Evolutionary conservation across 192 early-diverging fungal genomes (phyloP).

Genomic region (Polychytrium aggregatum): DNA sequence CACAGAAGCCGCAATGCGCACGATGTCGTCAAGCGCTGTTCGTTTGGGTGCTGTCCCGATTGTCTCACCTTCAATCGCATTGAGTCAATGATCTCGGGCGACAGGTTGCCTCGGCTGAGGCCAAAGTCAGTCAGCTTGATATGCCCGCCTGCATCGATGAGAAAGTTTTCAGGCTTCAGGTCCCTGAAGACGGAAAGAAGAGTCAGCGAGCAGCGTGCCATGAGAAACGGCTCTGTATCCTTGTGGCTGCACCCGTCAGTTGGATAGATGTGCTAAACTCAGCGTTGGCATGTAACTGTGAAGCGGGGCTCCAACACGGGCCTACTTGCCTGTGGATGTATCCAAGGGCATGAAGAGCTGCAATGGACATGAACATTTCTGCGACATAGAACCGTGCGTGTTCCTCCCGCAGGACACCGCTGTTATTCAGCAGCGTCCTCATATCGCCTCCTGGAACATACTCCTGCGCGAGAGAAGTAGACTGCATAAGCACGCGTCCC

Average conservation of each 20-base stretch:
- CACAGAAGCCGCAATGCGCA: no score
- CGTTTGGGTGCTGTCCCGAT: background rate
- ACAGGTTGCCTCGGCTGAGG: constrained; percentile 34
- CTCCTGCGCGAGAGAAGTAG: constrained; percentile 19
- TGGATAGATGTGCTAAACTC: no score
- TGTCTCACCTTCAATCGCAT: constrained; percentile 23
- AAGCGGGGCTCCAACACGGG: background rate
- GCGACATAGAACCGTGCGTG: constrained; percentile 79
- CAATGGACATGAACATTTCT: constrained; percentile 74
- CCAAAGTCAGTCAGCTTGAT: constrained; percentile 84
- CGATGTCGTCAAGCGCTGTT: no score
- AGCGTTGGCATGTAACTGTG: no score
- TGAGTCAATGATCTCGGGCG: constrained; percentile 14
- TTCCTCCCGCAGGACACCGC: constrained; percentile 58
- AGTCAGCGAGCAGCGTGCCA: no score
- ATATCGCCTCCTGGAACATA: constrained; percentile 63
- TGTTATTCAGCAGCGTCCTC: constrained; percentile 63
- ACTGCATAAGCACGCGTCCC: no score
- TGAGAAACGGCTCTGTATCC: no score
- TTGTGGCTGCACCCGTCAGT: no score
- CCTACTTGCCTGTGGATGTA: constrained; percentile 65
- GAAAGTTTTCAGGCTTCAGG: constrained; percentile 46
- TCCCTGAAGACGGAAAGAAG: constrained; percentile 20
- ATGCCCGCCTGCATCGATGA: constrained; percentile 43
- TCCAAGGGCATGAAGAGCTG: constrained; percentile 71